Evolutionary conservation across 352 stramenopile species (phyloP).

Genomic region (Blastocystis sp.): DNA sequence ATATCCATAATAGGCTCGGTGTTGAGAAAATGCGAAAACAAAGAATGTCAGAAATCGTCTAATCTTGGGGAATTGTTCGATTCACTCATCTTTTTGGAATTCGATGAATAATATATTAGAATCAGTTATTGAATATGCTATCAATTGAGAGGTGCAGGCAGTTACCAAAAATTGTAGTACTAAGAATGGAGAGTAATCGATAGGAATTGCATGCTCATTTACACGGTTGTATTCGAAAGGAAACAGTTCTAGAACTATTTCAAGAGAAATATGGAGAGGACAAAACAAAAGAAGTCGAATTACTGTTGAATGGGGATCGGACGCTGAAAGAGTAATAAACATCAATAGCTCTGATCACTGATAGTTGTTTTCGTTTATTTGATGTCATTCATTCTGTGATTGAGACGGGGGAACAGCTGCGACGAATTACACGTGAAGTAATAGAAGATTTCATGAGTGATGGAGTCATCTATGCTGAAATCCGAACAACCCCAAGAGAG

Average conservation of each 20-base stretch:
- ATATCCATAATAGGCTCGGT: constrained; percentile 31
- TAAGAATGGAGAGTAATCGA: not conserved
- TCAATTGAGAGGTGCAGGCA: not conserved
- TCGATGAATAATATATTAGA: not conserved
- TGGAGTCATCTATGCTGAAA: constrained; percentile 43
- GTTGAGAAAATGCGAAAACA: not conserved
- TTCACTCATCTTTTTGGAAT: not conserved
- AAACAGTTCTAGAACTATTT: constrained; percentile 9
- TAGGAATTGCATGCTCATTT: constrained; percentile 51
- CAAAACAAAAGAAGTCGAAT: not conserved
- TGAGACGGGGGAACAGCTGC: not conserved
- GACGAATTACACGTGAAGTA: constrained; percentile 6
- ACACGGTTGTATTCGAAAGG: constrained; percentile 28
- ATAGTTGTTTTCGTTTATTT: constrained; percentile 35
- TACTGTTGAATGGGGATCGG: constrained; percentile 19
- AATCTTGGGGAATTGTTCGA: not conserved
- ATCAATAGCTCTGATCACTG: no score
- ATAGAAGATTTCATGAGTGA: constrained; percentile 11
- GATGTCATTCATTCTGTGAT: constrained; percentile 40
- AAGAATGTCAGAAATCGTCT: not conserved
- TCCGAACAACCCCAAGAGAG: not conserved
- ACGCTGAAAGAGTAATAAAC: constrained; percentile 7
- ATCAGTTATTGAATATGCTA: not conserved
- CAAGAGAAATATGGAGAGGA: not conserved
- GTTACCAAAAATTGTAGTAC: constrained; percentile 22